These are phyloP conservation scores for Zoysia pacifica DNA, from an alignment of 176 grass and related monocot species.

Conservation along the genomic window DNA sequence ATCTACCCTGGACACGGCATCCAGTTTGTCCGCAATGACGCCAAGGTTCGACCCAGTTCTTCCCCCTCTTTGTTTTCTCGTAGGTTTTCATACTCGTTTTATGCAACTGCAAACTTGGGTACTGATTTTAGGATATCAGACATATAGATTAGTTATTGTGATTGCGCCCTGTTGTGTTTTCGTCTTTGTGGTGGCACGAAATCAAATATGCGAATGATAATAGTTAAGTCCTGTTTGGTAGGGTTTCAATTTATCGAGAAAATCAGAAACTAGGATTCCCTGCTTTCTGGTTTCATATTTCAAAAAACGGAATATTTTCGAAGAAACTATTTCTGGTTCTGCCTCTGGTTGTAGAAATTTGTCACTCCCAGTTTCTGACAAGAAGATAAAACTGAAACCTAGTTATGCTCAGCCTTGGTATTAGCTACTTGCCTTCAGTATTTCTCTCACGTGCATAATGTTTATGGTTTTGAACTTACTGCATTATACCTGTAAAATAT, in stretches of 20 bases:
- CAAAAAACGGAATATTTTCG: background rate
- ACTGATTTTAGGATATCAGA: background rate
- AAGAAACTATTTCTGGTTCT: background rate
- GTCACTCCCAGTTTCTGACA: background rate
- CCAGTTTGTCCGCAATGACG: conserved; percentile 96
- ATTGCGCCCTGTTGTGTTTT: background rate
- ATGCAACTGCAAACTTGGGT: background rate
- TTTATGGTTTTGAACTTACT: background rate
- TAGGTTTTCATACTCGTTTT: background rate
- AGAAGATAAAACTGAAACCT: background rate
- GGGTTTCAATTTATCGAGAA: background rate
- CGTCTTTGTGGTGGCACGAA: background rate
- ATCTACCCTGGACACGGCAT: conserved; percentile 90
- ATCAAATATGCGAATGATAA: background rate
- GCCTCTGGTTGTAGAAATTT: background rate
- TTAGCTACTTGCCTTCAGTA: background rate
- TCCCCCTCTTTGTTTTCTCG: background rate
- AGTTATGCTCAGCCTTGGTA: background rate
- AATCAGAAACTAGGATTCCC: background rate
- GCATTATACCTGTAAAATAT: background rate
- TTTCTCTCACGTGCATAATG: background rate
- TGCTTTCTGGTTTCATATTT: background rate
- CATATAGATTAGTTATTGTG: background rate
- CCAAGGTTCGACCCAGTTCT: conserved; percentile 53
- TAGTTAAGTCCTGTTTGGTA: background rate